phyloP scores from a whole-genome alignment of 345 rosid species.

The Syzygium aqueum region DNA sequence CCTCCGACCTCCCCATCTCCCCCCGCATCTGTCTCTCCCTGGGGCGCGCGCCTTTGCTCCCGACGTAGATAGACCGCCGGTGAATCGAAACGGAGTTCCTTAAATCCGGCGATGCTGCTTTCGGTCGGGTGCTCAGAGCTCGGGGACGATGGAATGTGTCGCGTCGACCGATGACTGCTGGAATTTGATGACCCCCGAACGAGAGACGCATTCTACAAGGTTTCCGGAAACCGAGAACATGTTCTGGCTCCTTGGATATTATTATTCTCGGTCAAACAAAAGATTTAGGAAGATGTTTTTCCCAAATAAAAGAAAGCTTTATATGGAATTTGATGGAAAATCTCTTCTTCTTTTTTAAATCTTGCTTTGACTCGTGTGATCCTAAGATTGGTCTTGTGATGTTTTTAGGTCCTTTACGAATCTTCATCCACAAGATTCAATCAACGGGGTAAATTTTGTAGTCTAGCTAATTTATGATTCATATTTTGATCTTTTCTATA shows the following conservation, averaged over 20 bases:
- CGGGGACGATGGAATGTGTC: neutral
- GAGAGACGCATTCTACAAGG: neutral
- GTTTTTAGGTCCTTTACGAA: neutral
- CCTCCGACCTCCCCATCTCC: neutral
- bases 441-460: neutral
- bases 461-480: neutral
- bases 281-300: neutral
- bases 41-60: neutral
- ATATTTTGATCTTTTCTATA: neutral
- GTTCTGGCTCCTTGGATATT: neutral
- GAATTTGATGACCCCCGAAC: neutral
- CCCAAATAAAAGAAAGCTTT: no score
- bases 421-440: neutral
- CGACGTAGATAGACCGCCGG: neutral
- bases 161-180: neutral
- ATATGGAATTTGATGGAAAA: no score
- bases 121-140: neutral
- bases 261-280: neutral
- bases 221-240: neutral
- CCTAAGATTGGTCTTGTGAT: neutral
- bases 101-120: neutral
- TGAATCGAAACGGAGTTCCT: neutral
- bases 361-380: no score
- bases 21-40: neutral
- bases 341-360: no score